Conservation (phyloP, 208 protist species). For the Blechomonas ayalai region DNA sequence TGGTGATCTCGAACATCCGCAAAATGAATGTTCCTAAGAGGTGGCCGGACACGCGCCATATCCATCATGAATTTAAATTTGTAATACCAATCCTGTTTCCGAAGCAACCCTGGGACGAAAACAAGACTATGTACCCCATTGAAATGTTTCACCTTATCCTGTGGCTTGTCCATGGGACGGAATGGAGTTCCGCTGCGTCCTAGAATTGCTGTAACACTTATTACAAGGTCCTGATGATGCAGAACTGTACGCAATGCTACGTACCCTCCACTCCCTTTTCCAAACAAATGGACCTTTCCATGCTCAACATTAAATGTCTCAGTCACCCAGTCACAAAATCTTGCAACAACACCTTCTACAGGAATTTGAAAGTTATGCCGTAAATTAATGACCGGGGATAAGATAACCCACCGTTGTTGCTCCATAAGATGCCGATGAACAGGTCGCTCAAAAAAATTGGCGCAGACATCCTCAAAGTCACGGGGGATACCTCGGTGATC, state of each 20-base stretch:
- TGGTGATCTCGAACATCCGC: conserved; percentile 84
- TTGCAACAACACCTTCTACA: conserved; percentile 68
- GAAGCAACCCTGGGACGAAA: conserved; percentile 68
- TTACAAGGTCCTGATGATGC: conserved; percentile 59
- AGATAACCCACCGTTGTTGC: conserved; percentile 71
- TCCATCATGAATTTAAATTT: conserved; percentile 90
- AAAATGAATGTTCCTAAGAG: conserved; percentile 78
- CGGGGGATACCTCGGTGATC: conserved; percentile 65
- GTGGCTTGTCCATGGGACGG: conserved; percentile 53
- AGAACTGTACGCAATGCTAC: conserved; percentile 68
- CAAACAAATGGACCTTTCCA: conserved; percentile 73
- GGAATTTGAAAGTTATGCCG: conserved; percentile 73
- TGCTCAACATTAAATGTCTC: conserved; percentile 73
- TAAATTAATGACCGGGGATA: conserved; percentile 70
- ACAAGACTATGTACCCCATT: conserved; percentile 80
- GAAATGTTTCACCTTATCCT: conserved; percentile 72
- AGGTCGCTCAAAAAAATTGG: conserved; percentile 80
- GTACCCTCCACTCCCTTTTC: conserved; percentile 77
- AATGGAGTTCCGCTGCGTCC: conserved; percentile 69
- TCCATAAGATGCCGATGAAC: conserved; percentile 54
- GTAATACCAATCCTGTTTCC: conserved; percentile 85
- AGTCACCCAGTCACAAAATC: conserved; percentile 83
- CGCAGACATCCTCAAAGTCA: conserved; percentile 86
- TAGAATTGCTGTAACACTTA: conserved; percentile 75
- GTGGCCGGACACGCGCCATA: conserved; percentile 60